Evolutionary conservation across 2,329 filamentous ascomycete species (phyloP), one percentile per base, ranked within the genome.

Genomic region (Catunica adiposa): DNA sequence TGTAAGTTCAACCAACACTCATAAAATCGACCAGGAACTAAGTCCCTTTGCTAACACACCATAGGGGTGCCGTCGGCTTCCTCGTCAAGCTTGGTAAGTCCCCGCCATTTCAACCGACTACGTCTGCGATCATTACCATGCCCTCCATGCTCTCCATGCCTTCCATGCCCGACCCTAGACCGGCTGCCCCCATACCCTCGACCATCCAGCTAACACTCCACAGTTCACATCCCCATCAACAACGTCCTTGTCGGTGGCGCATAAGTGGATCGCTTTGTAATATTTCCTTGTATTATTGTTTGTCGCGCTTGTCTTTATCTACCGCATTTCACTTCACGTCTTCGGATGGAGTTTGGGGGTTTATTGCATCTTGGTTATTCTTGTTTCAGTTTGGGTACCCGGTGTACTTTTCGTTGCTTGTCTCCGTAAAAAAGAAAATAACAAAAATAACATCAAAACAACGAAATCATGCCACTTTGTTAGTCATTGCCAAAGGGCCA

Each of bases 161-260:
- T n/a, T n/a, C n/a, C n/a, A n/a, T n/a, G n/a, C n/a, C n/a, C n/a
- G n/a, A n/a, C n/a, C n/a, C n/a, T n/a, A n/a, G n/a, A 38, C 37
- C n/a, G 4, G 11, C n/a, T 5, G 4, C 7, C 40, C 2, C n/a
- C 40, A 17, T 20, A 20, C 20, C 40, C 15, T 44, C 20, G 40
- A 1, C 9, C 9, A 20, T 5, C 48, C 15, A 51, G 26, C 48
- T 51, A 51, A 51, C 48, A 51, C 15, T n/a, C 20, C n/a, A 2
- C 17, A 82, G 78, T 84, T 61, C 80, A 84, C 67, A 82, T 84
- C 51, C 81, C 81, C 60, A 75, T 84, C 61, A 84, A 84, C 75
- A 80, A 83, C 67, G 79, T 83, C 59, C 74, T 84, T 57, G 80
- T 84, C 61, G 80, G 79, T 59, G 79, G 77, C 67, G 79, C 80